phyloP scores from a whole-genome alignment of 768 basidiomycete species.

The Suillus lakei region DNA sequence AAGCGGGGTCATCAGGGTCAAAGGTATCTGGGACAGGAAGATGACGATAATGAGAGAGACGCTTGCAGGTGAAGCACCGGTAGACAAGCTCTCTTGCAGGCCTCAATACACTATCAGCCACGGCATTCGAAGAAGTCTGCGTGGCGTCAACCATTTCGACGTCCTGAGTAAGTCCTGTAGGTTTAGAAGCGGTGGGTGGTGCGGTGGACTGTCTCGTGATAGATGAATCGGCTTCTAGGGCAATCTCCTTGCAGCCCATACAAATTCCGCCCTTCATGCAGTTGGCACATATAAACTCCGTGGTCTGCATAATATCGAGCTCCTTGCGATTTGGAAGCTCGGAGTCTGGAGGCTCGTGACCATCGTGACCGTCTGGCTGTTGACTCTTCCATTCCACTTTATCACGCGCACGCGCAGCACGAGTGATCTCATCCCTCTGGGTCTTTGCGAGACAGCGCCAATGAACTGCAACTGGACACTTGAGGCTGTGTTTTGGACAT shows the following conservation, averaged over 20 bases:
- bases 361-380: slow-evolving; percentile 27
- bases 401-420: slow-evolving; percentile 63
- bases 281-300: slow-evolving; percentile 77
- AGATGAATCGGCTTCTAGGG: slow-evolving; percentile 49
- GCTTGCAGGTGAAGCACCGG: slow-evolving; percentile 83
- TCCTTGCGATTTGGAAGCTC: slow-evolving; percentile 50
- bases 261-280: slow-evolving; percentile 82
- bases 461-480: slow-evolving; percentile 77
- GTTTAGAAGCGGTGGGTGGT: slow-evolving; percentile 6
- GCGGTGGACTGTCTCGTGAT: slow-evolving; percentile 20
- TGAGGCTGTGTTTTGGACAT: slow-evolving; percentile 52
- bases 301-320: slow-evolving; percentile 60
- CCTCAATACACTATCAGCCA: slow-evolving; percentile 23
- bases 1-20: slow-evolving; percentile 31
- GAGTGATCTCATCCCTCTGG: slow-evolving; percentile 75
- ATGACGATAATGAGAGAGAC: slow-evolving; percentile 82
- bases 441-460: slow-evolving; percentile 72
- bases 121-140: slow-evolving; percentile 14
- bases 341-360: slow-evolving; percentile 20
- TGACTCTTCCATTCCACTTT: slow-evolving; percentile 41
- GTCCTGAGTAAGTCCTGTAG: slow-evolving; percentile 22
- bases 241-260: slow-evolving; percentile 71
- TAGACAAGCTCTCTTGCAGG: slow-evolving; percentile 61
- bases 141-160: slow-evolving; percentile 41
- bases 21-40: slow-evolving; percentile 52